Evolutionary conservation across 2,329 filamentous ascomycete genomes (phyloP), one percentile per base, ranked within the genome.

Genomic region (Pseudogymnoascus sp.): DNA sequence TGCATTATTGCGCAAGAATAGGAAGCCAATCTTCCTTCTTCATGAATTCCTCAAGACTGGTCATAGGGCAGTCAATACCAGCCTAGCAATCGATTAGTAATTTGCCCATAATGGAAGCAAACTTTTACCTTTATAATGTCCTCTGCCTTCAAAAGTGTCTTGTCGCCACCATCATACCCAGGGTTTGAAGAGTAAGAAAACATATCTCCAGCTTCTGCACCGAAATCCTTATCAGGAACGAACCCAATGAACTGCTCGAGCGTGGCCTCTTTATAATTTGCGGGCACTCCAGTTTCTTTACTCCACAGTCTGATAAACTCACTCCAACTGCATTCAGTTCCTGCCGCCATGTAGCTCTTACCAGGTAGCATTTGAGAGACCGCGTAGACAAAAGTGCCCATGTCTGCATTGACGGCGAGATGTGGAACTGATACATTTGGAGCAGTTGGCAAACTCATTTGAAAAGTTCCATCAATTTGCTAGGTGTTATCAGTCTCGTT

Each of bases 291-390:
- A 1, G 72, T 77, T 2, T 74, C 65, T 4, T 71, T 64, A 12
- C 73, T 72, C 78, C 79, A 81, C 0, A 74, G 69, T 15, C 71
- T 65, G 7, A 79, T 74, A 66, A 74, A 81, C 6, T 81, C 78
- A 3, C 72, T 64, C 78, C 78, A 81, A 31, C 72, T 79, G 67
- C 76, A 78, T 3, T 69, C 74, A 3, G 77, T 74, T 1, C 79
- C 78, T 31, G 72, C 77, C 0, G 79, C 79, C 74, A 82, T 79
- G 66, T 81, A 82, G 1, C 71, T 69, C 55, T 78, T 78, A 1
- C 79, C 78, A 0, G 79, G 74, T 0, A 78, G 76, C 77, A 81
- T 79, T 64, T 80, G 75, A 52, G 73, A 75, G 1, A 82, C 78
- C 9, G 78, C 79, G 59, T 79, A 80, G 12, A 75, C 74, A 59